Evolutionary conservation across 2,329 filamentous ascomycete genomes (phyloP).

Genomic region (Daldinia sp.): DNA sequence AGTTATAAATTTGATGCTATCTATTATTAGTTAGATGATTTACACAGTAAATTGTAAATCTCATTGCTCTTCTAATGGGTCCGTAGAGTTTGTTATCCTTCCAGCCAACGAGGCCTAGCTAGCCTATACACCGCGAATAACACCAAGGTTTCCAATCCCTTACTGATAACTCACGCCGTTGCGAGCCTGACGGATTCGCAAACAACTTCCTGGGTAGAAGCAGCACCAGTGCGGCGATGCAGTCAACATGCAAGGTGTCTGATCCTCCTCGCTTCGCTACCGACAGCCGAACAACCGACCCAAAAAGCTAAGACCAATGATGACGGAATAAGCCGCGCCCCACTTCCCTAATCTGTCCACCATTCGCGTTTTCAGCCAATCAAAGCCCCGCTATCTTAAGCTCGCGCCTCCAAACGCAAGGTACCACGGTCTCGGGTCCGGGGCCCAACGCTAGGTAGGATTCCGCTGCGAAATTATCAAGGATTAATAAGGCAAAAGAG

Average conservation of each 20-base stretch:
- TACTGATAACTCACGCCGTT: too few relatives aligned
- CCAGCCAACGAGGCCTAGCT: too few relatives aligned
- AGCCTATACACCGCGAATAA: too few relatives aligned
- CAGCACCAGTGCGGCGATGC: background rate
- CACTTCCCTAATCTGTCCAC: background rate
- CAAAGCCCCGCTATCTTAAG: background rate
- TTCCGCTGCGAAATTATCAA: background rate
- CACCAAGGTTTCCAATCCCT: too few relatives aligned
- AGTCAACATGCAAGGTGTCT: background rate
- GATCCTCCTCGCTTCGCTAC: background rate
- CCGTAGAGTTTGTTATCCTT: too few relatives aligned
- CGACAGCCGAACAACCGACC: background rate
- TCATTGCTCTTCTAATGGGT: too few relatives aligned
- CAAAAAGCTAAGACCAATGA: background rate
- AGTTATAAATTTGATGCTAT: too few relatives aligned
- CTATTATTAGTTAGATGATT: too few relatives aligned
- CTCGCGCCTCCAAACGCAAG: background rate
- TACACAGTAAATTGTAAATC: too few relatives aligned
- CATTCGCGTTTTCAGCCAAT: background rate
- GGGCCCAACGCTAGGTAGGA: background rate
- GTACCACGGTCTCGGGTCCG: background rate
- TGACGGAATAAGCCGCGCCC: background rate
- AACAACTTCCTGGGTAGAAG: too few relatives aligned
- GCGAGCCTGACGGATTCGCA: too few relatives aligned
- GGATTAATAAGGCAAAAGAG: background rate